A percentile compares a stretch with the other conserved stretches of the same genome.
Evolutionary conservation across 2,329 filamentous ascomycete species (phyloP).

Genomic region (Sodiomyces alkalinus): DNA sequence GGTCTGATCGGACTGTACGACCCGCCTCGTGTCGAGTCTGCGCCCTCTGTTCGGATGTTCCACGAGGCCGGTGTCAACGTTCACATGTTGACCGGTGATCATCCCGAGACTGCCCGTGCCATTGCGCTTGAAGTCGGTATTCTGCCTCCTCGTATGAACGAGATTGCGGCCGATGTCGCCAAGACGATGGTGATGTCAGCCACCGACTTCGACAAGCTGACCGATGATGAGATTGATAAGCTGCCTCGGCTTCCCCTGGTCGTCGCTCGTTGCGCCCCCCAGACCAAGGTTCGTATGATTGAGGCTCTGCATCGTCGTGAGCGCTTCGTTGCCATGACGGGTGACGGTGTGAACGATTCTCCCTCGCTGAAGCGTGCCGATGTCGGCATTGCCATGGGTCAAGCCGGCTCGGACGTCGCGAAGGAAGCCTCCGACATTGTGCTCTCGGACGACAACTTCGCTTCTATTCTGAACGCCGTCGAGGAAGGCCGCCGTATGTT

Average conservation of each 20-base stretch:
- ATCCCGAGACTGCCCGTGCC: slow-evolving; percentile 47
- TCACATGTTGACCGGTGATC: slow-evolving; percentile 58
- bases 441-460: slow-evolving; percentile 58
- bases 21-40: slow-evolving; percentile 53
- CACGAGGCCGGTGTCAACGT: slow-evolving; percentile 48
- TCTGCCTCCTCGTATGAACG: slow-evolving; percentile 32
- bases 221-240: slow-evolving; percentile 44
- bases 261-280: slow-evolving; percentile 50
- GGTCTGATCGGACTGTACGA: slow-evolving; percentile 62
- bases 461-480: slow-evolving; percentile 55
- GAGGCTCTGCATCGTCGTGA: slow-evolving; percentile 50
- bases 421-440: slow-evolving; percentile 56
- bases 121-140: slow-evolving; percentile 52
- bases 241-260: slow-evolving; percentile 48
- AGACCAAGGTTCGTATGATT: slow-evolving; percentile 58
- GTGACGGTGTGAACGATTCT: slow-evolving; percentile 57
- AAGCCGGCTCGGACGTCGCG: slow-evolving; percentile 53
- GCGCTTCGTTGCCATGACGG: slow-evolving; percentile 56
- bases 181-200: slow-evolving; percentile 52
- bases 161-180: slow-evolving; percentile 36
- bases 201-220: slow-evolving; percentile 50
- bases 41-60: slow-evolving; percentile 39
- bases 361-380: slow-evolving; percentile 53
- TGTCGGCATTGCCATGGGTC: slow-evolving; percentile 58
- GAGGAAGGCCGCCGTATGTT: slow-evolving; percentile 57